Evolutionary conservation across 352 stramenopile species (phyloP), one percentile per base, ranked within the genome.

Genomic region (Elongisporangium anandrum): DNA sequence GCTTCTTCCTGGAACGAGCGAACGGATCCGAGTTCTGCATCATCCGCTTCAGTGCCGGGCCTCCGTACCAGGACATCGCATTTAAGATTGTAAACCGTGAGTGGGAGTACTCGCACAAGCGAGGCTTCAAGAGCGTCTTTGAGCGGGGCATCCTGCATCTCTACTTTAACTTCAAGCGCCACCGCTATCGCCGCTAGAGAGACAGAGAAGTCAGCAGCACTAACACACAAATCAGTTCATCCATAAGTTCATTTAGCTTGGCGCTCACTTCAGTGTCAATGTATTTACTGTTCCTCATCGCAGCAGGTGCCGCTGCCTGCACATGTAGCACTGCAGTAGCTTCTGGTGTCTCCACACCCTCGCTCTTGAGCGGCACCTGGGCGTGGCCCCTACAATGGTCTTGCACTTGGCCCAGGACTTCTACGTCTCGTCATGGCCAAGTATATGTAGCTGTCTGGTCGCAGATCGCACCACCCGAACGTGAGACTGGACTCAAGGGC

Each of bases 81-180:
- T 99, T 99, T 78, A 99, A 99, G 82, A 99, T 99, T 63, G 95
- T 99, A 61, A 99, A 99, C 81, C 83, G 92, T 23, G 95, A 99
- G 80, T 99, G 98, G 98, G 97, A 99, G 70, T 92, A 94, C 65
- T 98, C 92, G 56, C 83, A 94, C 53, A 99, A 99, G 70, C 86
- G 92, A 45, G 97, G 97, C 51, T 99, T 99, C 78, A 95, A 96
- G 62, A 99, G 95, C 66, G 94, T 97, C 21, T 99, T 99, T 72
- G 97, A 99, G 65, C 90, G 97, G 24, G 97, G 98, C 38, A 95
- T 99, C 21, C 75, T 99, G 48, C 96, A 98, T 52, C 83, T 99
- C 29, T 98, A 99, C 72, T 99, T 99, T 74, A 99, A 99, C 68
- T 99, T 99, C 73, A 98, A 99, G 68, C 95, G 93, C 56, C 88